phyloP scores from a whole-genome alignment of 495 filamentous ascomycete genomes.

The Coniosporium apollinis region DNA sequence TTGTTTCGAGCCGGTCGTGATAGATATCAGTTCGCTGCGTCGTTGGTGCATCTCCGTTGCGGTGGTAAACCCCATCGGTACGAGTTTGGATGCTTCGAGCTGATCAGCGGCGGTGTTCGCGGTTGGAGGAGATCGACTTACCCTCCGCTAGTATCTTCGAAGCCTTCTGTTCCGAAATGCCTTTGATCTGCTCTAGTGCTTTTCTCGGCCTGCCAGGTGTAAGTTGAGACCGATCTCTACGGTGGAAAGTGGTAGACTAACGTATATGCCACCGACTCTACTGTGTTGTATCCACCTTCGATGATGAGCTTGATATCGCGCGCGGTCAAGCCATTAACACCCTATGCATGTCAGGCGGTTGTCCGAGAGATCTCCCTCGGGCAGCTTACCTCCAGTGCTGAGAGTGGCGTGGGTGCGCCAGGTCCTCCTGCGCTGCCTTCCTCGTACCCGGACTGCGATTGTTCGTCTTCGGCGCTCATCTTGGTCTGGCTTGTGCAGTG shows the following conservation, averaged over 20 bases:
- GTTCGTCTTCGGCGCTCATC: conserved; percentile 44
- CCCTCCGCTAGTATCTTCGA: conserved; percentile 86
- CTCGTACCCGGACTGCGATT: conserved; percentile 38
- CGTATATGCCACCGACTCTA: conserved; percentile 91
- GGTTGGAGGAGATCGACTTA: conserved; percentile 17
- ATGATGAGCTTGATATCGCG: conserved; percentile 85
- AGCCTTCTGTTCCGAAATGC: conserved; percentile 92
- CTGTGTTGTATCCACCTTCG: conserved; percentile 86
- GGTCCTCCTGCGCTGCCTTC: conserved; percentile 56
- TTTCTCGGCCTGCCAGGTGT: conserved; percentile 46
- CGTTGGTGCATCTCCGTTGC: conserved; percentile 99
- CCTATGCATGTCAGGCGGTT: conserved; percentile 30
- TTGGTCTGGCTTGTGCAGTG: too few species aligned
- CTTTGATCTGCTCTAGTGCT: conserved; percentile 82
- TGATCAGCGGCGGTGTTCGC: not conserved
- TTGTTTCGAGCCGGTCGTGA: conserved; percentile 94
- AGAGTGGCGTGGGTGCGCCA: conserved; percentile 85
- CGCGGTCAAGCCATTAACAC: conserved; percentile 70
- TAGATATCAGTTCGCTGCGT: conserved; percentile 88
- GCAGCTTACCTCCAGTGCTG: conserved; percentile 59
- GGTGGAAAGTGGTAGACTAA: conserved; percentile 17
- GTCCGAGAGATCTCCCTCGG: not conserved
- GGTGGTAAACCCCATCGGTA: conserved; percentile 97
- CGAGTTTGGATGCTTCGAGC: conserved; percentile 60
- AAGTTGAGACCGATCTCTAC: conserved; percentile 1